Evolutionary conservation across 345 rosid genomes (phyloP), one percentile per base, ranked within the genome.

Genomic region (Gossypium bickii): DNA sequence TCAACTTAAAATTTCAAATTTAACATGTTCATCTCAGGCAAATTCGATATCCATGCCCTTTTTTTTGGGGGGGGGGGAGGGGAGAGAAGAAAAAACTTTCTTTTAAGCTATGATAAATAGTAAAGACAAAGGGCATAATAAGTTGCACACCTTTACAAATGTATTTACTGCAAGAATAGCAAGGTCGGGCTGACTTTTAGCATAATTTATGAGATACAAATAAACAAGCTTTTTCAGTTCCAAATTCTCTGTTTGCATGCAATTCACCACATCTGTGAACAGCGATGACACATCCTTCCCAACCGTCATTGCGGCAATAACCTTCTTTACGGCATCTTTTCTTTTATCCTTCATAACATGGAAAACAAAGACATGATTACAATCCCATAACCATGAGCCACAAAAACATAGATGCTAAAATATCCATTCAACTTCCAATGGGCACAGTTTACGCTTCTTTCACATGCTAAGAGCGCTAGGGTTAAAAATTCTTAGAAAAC

Each of bases 291-390:
- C 99, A 80, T 96, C 99, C 74, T 96, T 96, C 73, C 99, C 99
- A 77, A 96, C 99, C 4, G 99, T 96, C 99, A 96, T 96, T 3
- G 99, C 99, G 57, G 99, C 99, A 85, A 96, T 96, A 77, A 96
- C 99, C 91, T 96, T 96, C 85, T 96, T 93, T 76, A 96, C 99
- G 12, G 98, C 99, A 92, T 96, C 99, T 87, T 93, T 96, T 82
- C 99, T 89, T 90, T 93, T 96, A 84, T 96, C 99, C 99, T 96
- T 65, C 81, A 80, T 29, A 76, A 77, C 27, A 76, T 11, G 29
- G 38, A 77, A 66, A 68, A 67, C 48, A 22, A 74, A 71, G 25
- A 11, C 43, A 61, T 5, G 18, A 29, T 60, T 61, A 61, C 18
- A 61, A 61, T 15, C 20, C 18, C 66, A 29, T 27, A 61, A 29